phyloP scores from a whole-genome alignment of 163 green algal genomes.

The Scenedesmus sp. region DNA sequence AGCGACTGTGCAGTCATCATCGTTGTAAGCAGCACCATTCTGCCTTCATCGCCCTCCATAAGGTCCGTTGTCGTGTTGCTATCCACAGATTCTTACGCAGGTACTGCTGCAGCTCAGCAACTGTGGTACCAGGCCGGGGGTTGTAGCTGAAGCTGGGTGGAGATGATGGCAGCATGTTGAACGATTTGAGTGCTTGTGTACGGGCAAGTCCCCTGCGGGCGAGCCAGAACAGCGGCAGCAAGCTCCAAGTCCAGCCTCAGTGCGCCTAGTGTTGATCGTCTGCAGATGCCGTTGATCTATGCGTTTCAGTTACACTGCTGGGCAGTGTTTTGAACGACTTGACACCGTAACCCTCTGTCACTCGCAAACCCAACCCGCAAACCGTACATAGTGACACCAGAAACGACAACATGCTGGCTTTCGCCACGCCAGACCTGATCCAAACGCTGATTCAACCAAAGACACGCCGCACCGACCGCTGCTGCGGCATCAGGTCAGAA shows the following conservation, averaged over 20 bases:
- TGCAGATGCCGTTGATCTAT: no score
- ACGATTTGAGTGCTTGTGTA: background rate
- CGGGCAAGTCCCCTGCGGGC: background rate
- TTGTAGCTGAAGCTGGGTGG: background rate
- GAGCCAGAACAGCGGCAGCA: background rate
- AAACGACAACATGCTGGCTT: no score
- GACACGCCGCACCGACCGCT: background rate
- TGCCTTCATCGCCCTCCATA: background rate
- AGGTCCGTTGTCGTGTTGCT: background rate
- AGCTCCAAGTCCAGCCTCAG: background rate
- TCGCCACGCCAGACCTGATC: no score
- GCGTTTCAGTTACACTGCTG: no score
- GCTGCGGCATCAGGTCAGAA: background rate
- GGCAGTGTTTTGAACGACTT: no score
- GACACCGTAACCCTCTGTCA: no score
- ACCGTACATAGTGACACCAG: no score
- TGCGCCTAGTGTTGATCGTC: no score
- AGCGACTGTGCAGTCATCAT: background rate
- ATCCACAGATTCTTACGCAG: background rate
- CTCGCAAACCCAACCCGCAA: no score
- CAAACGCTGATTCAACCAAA: no score
- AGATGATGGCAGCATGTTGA: background rate
- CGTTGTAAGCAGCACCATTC: background rate
- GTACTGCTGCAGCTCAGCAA: conserved; percentile 9
- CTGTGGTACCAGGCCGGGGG: background rate